A percentile compares a stretch with the other conserved stretches of the same genome.
Evolutionary conservation across 1,284 basidiomycete species (phyloP).

Genomic region (Ceraceosorus bombacis): DNA sequence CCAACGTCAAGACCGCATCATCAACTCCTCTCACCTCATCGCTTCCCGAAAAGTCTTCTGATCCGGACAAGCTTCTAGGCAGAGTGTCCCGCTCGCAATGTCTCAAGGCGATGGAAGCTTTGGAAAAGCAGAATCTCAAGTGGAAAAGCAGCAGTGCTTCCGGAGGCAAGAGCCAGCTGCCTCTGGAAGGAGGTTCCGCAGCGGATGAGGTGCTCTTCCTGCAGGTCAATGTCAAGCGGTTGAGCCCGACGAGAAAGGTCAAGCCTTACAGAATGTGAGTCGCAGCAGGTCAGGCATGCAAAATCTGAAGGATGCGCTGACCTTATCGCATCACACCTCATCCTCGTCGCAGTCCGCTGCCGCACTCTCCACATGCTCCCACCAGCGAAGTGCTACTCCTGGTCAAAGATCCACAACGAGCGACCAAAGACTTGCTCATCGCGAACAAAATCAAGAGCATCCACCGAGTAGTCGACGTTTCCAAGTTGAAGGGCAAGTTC

Average conservation of each 20-base stretch:
- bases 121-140: too few species aligned
- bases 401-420: slow-evolving; percentile 87
- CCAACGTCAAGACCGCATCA: too few species aligned
- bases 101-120: too few species aligned
- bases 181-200: slow-evolving; percentile 17
- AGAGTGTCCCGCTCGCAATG: too few species aligned
- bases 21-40: too few species aligned
- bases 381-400: slow-evolving; percentile 75
- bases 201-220: slow-evolving; percentile 32
- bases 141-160: too few species aligned
- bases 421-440: slow-evolving; percentile 87
- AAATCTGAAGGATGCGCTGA: slow-evolving; percentile 31
- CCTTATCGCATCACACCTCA: too few species aligned
- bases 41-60: too few species aligned
- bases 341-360: slow-evolving; percentile 54
- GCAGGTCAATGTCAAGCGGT: slow-evolving; percentile 35
- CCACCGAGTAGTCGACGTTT: slow-evolving; percentile 78
- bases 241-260: slow-evolving; percentile 24
- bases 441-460: slow-evolving; percentile 75
- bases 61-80: too few species aligned
- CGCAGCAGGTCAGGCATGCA: slow-evolving; percentile 30
- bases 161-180: slow-evolving; percentile 14
- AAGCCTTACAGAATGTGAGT: slow-evolving; percentile 40
- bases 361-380: slow-evolving; percentile 73
- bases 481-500: slow-evolving; percentile 48